Evolutionary conservation across 2,329 filamentous ascomycete genomes (phyloP).

Genomic region (Fusarium annulatum): DNA sequence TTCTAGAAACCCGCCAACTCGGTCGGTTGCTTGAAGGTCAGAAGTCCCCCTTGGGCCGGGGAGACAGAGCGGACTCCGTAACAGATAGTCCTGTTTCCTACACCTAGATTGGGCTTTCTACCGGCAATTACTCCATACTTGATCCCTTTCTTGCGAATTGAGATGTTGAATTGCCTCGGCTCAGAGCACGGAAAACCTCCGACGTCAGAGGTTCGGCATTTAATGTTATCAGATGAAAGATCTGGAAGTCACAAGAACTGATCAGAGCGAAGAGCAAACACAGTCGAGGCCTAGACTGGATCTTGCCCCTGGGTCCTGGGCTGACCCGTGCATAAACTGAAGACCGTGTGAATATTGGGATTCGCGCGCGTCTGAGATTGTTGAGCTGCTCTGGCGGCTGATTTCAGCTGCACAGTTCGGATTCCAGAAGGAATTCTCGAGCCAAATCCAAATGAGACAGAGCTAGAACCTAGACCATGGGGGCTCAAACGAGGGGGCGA

Average conservation of each 20-base stretch:
- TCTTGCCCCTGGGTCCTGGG: slow-evolving; percentile 10
- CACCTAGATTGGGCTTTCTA: slow-evolving; percentile 10
- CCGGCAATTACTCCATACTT: slow-evolving; percentile 9
- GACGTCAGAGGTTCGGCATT: slow-evolving; percentile 18
- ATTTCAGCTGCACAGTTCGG: slow-evolving; percentile 12
- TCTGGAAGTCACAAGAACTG: slow-evolving; percentile 23
- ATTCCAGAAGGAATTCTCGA: slow-evolving; percentile 20
- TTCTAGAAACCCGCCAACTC: slow-evolving; percentile 40
- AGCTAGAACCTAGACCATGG: not conserved
- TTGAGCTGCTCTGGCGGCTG: slow-evolving; percentile 22
- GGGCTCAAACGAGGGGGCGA: not conserved
- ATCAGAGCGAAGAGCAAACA: slow-evolving; percentile 11
- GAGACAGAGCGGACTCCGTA: slow-evolving; percentile 27
- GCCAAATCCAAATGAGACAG: not conserved
- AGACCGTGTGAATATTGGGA: slow-evolving; percentile 23
- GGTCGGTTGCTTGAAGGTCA: slow-evolving; percentile 36
- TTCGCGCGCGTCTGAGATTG: slow-evolving; percentile 29
- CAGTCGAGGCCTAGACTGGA: not conserved
- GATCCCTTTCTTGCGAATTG: slow-evolving; percentile 23
- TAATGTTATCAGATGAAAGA: slow-evolving; percentile 14
- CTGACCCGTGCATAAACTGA: slow-evolving; percentile 18
- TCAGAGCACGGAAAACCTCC: slow-evolving; percentile 25
- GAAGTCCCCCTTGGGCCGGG: slow-evolving; percentile 41
- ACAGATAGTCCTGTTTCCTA: slow-evolving; percentile 5
- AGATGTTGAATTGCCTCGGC: slow-evolving; percentile 38